These are phyloP conservation scores for Phytophthora macrochlamydospora DNA, from an alignment of 352 stramenopile genomes.

Conservation along the genomic window DNA sequence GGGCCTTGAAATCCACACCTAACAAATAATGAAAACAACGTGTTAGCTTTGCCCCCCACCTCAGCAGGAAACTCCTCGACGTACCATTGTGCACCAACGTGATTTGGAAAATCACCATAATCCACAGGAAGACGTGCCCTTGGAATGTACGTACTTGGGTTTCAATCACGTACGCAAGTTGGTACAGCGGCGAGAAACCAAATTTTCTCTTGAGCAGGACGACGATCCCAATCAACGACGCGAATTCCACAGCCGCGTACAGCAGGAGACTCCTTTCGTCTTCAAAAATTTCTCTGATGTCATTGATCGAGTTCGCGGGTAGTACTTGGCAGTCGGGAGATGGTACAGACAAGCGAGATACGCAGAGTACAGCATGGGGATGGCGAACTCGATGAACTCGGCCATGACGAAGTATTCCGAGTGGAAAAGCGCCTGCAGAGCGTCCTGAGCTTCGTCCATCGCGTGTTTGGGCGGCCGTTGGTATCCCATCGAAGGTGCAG, in stretches of 20 bases:
- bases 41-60: background rate
- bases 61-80: background rate
- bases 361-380: constrained; percentile 29
- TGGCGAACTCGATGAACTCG: constrained; percentile 32
- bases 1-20: constrained; percentile 3
- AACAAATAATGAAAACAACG: background rate
- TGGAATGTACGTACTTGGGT: constrained; percentile 30
- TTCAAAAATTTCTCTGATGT: background rate
- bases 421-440: constrained; percentile 26
- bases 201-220: constrained; percentile 17
- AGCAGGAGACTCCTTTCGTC: background rate
- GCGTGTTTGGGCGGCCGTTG: background rate
- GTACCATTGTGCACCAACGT: constrained; percentile 26
- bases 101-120: constrained; percentile 31
- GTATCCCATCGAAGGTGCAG: background rate
- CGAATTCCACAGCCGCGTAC: constrained; percentile 7
- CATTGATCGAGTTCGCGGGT: constrained; percentile 15
- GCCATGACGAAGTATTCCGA: constrained; percentile 26
- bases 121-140: constrained; percentile 32
- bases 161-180: constrained; percentile 38
- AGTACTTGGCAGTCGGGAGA: constrained; percentile 31
- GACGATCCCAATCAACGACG: constrained; percentile 6
- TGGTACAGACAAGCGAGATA: constrained; percentile 21
- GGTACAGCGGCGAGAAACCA: constrained; percentile 28
- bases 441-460: constrained; percentile 4